Evolutionary conservation across 78 protist species (phyloP).

Genomic region (Chrysochromulina parva): DNA sequence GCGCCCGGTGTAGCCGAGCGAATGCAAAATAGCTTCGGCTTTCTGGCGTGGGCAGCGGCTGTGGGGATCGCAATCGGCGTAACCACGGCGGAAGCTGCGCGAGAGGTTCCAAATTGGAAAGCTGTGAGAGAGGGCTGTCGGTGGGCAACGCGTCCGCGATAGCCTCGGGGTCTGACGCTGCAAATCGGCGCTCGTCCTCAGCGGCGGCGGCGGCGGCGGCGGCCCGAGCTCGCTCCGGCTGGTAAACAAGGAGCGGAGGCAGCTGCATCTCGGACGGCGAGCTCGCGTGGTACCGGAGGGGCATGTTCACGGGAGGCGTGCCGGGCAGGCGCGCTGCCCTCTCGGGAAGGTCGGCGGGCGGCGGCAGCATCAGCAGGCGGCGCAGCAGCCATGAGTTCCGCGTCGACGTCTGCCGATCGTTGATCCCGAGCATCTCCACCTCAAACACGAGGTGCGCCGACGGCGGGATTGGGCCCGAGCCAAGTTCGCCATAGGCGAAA

Average conservation of each 20-base stretch:
- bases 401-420: neutral
- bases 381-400: neutral
- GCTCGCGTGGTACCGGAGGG: neutral
- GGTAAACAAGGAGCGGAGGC: no score
- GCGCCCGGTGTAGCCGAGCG: neutral
- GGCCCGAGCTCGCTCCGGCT: no score
- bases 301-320: neutral
- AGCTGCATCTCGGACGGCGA: neutral
- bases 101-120: no score
- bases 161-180: no score
- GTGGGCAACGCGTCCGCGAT: no score
- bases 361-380: neutral
- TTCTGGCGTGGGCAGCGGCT: neutral
- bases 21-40: neutral
- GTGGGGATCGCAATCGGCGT: neutral
- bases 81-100: no score
- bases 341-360: no score
- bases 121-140: no score
- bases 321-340: neutral
- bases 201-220: no score
- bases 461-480: neutral
- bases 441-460: neutral
- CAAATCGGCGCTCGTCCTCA: no score
- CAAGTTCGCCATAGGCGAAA: neutral
- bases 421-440: neutral